Conservation (phyloP, 1,284 basidiomycete species). For the Xanthoconium separans region DNA sequence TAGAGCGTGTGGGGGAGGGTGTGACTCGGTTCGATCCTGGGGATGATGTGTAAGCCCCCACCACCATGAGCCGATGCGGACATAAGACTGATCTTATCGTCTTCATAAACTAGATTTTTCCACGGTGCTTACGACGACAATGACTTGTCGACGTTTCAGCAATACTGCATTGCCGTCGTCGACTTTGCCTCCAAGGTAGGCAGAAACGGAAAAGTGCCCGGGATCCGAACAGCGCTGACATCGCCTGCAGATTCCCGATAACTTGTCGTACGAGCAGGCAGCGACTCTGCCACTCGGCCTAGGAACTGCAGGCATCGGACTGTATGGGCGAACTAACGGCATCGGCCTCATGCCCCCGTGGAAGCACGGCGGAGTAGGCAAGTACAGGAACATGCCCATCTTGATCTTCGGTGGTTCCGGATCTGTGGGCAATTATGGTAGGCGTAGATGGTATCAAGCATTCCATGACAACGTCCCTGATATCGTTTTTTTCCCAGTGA, state of each 20-base stretch:
- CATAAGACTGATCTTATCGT: slow-evolving; percentile 22
- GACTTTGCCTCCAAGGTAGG: slow-evolving; percentile 44
- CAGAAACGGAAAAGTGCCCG: not conserved
- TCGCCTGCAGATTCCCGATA: slow-evolving; percentile 31
- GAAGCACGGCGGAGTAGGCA: slow-evolving; percentile 34
- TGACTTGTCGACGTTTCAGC: slow-evolving; percentile 46
- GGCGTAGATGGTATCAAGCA: slow-evolving; percentile 14
- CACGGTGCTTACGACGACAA: slow-evolving; percentile 39
- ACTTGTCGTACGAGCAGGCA: slow-evolving; percentile 33
- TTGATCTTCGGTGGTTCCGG: slow-evolving; percentile 46
- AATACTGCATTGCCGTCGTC: slow-evolving; percentile 44
- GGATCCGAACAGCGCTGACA: slow-evolving; percentile 7
- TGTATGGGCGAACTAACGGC: slow-evolving; percentile 33
- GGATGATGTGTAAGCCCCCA: slow-evolving; percentile 51
- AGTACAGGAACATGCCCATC: slow-evolving; percentile 40
- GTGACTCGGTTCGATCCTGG: slow-evolving; percentile 52
- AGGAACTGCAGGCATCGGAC: slow-evolving; percentile 32
- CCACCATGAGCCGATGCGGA: slow-evolving; percentile 6
- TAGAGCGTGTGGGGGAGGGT: slow-evolving; percentile 52
- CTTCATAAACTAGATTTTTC: slow-evolving; percentile 37
- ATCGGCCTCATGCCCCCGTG: slow-evolving; percentile 33
- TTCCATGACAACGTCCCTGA: slow-evolving; percentile 13
- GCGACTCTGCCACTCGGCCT: slow-evolving; percentile 30
- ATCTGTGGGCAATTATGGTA: slow-evolving; percentile 47
- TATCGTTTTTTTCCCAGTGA: slow-evolving; percentile 15